Base-by-base conservation (phyloP, 768 basidiomycete species). In the Auriscalpium vulgare region DNA sequence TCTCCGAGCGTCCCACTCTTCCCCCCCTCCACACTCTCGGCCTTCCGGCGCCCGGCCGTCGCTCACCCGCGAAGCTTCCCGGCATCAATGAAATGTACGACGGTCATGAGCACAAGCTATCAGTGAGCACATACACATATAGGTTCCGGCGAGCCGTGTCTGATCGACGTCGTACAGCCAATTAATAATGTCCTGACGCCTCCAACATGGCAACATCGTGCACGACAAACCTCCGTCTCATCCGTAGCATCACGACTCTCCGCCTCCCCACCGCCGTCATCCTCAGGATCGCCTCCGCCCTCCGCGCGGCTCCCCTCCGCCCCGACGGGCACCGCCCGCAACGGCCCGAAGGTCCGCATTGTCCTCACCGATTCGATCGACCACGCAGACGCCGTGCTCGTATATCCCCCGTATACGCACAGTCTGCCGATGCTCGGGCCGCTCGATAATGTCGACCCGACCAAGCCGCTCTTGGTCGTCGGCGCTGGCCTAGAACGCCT, bases 381-480 rank as follows among this genome's bases (percentile, higher is more conserved):
- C 36, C 67, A 73, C 16, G 84, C 84, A 1, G 75, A 83, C 37
- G 82, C 80, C 3, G 71, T 81, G 56, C 69, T 85, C 50, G 57
- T 81, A 52, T 64, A 79, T 10, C 70, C 72, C 21, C 71, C 74
- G 45, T 56, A 59, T 37, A 51, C 58, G 8, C 51, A 56, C 46
- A 49, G 58, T 47, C 56, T 58, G 34, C 55, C 61, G 19, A 47
- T 57, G 47, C 53, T 55, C 37, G 62, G 61, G 37, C 56, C 59
- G 16, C 44, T 61, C 45, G 51, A 57, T 19, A 43, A 58, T 14
- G 50, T 58, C 14, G 56, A 57, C 19, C 62, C 54, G 9, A 62
- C 57, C 37, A 37, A 53, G 50, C 69, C 76, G 0, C 63, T 81
- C 21, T 71, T 86, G 37, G 66, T 83, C 51, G 72, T 82, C 13